A percentile compares a stretch with the other conserved stretches of the same genome.
Conservation (phyloP, 2,329 filamentous ascomycete genomes). For the Xylaria sp. region DNA sequence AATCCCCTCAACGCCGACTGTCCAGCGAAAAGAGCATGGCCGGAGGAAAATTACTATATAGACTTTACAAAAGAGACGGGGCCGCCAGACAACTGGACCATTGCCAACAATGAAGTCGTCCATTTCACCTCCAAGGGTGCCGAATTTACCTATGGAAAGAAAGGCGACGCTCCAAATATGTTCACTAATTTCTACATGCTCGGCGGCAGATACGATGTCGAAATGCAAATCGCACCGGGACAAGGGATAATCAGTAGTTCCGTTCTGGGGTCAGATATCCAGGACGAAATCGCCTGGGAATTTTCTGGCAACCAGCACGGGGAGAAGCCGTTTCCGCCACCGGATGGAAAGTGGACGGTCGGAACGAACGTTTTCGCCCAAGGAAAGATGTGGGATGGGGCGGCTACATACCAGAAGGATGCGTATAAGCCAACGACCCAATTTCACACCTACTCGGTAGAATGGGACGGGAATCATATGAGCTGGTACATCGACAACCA, state of each 20-base stretch:
- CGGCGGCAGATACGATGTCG: constrained; percentile 49
- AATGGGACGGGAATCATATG: constrained; percentile 49
- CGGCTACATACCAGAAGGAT: constrained; percentile 46
- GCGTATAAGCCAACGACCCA: constrained; percentile 45
- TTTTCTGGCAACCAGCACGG: constrained; percentile 50
- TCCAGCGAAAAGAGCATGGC: constrained; percentile 46
- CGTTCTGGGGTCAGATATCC: constrained; percentile 48
- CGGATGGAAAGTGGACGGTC: constrained; percentile 45
- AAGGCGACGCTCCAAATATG: constrained; percentile 48
- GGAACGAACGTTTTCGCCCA: constrained; percentile 47
- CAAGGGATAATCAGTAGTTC: constrained; percentile 48
- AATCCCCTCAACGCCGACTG: constrained; percentile 47
- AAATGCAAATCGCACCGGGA: constrained; percentile 49
- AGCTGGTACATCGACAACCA: constrained; percentile 49
- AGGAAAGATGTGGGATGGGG: constrained; percentile 50
- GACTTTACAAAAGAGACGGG: constrained; percentile 49
- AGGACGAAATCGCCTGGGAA: constrained; percentile 51
- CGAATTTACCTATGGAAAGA: constrained; percentile 48
- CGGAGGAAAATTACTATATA: constrained; percentile 46
- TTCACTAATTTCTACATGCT: constrained; percentile 51
- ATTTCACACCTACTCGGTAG: constrained; percentile 51
- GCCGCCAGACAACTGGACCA: constrained; percentile 43
- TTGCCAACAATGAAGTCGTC: constrained; percentile 44
- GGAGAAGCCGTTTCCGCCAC: constrained; percentile 47
- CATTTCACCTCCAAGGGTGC: constrained; percentile 47